Base-by-base conservation (phyloP, 2,329 filamentous ascomycete species). In the Cladosporium colombiae region DNA sequence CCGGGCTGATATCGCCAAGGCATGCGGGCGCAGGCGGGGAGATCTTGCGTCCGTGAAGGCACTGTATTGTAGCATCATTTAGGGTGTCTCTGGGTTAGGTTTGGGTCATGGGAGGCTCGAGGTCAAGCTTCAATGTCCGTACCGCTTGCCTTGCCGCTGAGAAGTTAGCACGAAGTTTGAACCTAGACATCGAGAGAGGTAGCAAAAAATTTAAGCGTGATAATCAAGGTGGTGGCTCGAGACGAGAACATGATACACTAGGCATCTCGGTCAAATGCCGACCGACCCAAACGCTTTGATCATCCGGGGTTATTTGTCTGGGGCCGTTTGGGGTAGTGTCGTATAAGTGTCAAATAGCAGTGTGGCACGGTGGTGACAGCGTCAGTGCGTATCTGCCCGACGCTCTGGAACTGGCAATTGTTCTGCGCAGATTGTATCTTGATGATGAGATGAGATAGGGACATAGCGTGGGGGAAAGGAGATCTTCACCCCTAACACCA, bases 1-100 rank as follows among this genome's bases (percentile, higher is more conserved):
- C 46, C 59, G 44, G 61, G 50, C 25, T 29, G 35, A 56, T 56
- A 56, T 56, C 61, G 61, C 61, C 61, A 63, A 63, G 61, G 50
- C 5, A 18, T 33, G 29, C 60, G 60, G 60, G 31, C 31, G 46
- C 35, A 62, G 27, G 60, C 61, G 50, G 50, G 35, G 13, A 21
- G 35, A 31, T 37, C 33, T 27, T 25, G 29, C 18, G n/a, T 33
- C 55, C 33, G 31, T 35, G 31, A 40, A 37, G 31, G 55, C 23
- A 40, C 46, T 25, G 33, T 16, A 40, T 21, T 25, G 33, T 16
- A 57, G 55, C 33, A 25, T 18, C 33, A 25, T 13, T 57, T 33
- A 35, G 14, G 40, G 40, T 46, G 40, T 23, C 23, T 21, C 40
- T 46, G 40, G 40, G 23, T 23, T 46, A 46, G 40, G 40, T 46